These are phyloP conservation scores for Venturia pyrina DNA, from an alignment of 2,329 filamentous ascomycete species.

Conservation along the genomic window DNA sequence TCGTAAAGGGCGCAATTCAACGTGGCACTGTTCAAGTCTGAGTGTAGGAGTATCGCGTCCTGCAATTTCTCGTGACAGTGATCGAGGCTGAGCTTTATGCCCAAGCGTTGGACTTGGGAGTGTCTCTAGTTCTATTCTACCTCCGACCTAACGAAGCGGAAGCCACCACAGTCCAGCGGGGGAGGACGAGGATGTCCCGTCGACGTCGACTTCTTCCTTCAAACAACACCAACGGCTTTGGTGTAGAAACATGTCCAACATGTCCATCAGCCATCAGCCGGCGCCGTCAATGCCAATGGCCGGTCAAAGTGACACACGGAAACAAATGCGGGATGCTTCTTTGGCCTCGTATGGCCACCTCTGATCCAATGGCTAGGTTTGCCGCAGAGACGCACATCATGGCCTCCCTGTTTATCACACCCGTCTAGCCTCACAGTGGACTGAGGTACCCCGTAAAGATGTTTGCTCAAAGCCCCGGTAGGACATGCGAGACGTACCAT, in stretches of 20 bases:
- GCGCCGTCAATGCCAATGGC: not conserved
- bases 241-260: not conserved
- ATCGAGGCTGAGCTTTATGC: not conserved
- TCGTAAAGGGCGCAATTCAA: not conserved
- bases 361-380: not conserved
- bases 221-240: not conserved
- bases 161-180: too few relatives aligned
- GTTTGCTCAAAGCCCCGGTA: too few relatives aligned
- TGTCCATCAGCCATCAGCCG: not conserved
- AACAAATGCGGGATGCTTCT: not conserved
- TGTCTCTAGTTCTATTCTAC: not conserved
- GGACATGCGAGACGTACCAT: too few relatives aligned
- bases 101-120: not conserved
- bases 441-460: too few relatives aligned
- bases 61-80: slow-evolving; percentile 1
- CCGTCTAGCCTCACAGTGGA: not conserved
- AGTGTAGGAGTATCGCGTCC: not conserved
- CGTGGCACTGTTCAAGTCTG: not conserved
- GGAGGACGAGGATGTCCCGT: not conserved
- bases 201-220: too few relatives aligned
- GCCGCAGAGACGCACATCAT: not conserved
- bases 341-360: not conserved
- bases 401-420: not conserved
- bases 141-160: not conserved
- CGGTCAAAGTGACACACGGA: not conserved